Evolutionary conservation across 169 alveolate genomes (phyloP).

Genomic region (Plasmodium inui): DNA sequence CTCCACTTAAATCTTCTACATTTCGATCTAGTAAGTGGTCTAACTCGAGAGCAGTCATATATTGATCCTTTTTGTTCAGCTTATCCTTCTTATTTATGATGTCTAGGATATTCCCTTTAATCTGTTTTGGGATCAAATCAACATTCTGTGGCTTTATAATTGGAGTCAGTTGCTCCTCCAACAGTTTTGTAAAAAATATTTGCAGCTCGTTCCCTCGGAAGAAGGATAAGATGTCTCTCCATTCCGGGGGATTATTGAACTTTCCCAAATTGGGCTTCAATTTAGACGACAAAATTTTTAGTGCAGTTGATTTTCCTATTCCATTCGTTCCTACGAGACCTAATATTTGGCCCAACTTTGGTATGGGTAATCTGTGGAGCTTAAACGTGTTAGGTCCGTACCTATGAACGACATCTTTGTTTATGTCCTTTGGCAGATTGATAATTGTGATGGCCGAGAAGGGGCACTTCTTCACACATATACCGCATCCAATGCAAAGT

Average conservation of each 20-base stretch:
- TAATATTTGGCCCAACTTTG: slow-evolving; percentile 97
- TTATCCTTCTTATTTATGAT: slow-evolving; percentile 94
- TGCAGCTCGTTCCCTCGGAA: slow-evolving; percentile 99
- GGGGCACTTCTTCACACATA: slow-evolving; percentile 99
- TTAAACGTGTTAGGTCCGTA: slow-evolving; percentile 99
- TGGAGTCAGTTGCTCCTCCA: slow-evolving; percentile 96
- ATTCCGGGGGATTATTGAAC: slow-evolving; percentile 95
- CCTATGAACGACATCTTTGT: slow-evolving; percentile 92
- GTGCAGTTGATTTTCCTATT: slow-evolving; percentile 99
- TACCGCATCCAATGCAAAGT: slow-evolving; percentile 99
- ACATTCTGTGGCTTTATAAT: slow-evolving; percentile 99
- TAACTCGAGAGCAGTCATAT: slow-evolving; percentile 92
- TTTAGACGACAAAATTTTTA: slow-evolving; percentile 96
- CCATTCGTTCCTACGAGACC: slow-evolving; percentile 94
- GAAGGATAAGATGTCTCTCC: slow-evolving; percentile 95
- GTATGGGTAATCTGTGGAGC: slow-evolving; percentile 99
- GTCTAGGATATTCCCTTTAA: slow-evolving; percentile 86
- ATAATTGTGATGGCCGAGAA: slow-evolving; percentile 98
- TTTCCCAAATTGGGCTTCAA: slow-evolving; percentile 98
- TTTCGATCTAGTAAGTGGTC: slow-evolving; percentile 95
- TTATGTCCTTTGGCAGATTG: slow-evolving; percentile 98
- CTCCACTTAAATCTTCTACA: slow-evolving; percentile 97
- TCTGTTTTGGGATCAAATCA: slow-evolving; percentile 96
- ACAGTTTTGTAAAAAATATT: slow-evolving; percentile 95
- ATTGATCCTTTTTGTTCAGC: slow-evolving; percentile 87